These are phyloP conservation scores for Aphanomyces invadans DNA, from an alignment of 352 stramenopile genomes.

Conservation along the genomic window DNA sequence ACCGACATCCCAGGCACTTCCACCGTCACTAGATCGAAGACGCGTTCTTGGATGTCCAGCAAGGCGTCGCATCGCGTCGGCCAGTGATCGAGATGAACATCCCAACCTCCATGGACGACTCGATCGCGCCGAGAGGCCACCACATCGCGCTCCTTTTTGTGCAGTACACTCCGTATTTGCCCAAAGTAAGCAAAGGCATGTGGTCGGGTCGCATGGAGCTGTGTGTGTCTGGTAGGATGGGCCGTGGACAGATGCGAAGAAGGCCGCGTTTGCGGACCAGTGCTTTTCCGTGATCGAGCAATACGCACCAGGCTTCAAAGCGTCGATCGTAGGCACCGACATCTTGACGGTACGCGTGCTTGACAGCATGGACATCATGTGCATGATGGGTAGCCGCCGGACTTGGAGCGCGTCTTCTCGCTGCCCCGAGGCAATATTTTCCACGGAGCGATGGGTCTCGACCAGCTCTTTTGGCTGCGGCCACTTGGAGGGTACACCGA, in stretches of 20 bases:
- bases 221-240: slow-evolving; percentile 43
- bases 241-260: slow-evolving; percentile 71
- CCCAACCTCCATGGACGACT: slow-evolving; percentile 73
- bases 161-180: slow-evolving; percentile 86
- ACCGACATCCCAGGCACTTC: neutral
- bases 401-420: slow-evolving; percentile 84
- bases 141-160: slow-evolving; percentile 87
- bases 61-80: slow-evolving; percentile 51
- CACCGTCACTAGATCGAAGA: slow-evolving; percentile 63
- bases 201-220: too few relatives aligned
- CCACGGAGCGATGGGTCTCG: slow-evolving; percentile 82
- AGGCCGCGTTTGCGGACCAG: slow-evolving; percentile 68
- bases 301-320: slow-evolving; percentile 78
- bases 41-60: slow-evolving; percentile 74
- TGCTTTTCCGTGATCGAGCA: slow-evolving; percentile 84
- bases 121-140: slow-evolving; percentile 72
- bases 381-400: slow-evolving; percentile 41
- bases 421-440: slow-evolving; percentile 86
- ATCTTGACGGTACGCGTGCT: slow-evolving; percentile 57
- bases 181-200: slow-evolving; percentile 58
- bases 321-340: slow-evolving; percentile 76
- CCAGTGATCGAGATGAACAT: slow-evolving; percentile 90
- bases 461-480: slow-evolving; percentile 86
- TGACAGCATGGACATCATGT: neutral
- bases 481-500: slow-evolving; percentile 73